phyloP scores from a whole-genome alignment of 2,329 filamentous ascomycete species.

The Curvularia sp. region DNA sequence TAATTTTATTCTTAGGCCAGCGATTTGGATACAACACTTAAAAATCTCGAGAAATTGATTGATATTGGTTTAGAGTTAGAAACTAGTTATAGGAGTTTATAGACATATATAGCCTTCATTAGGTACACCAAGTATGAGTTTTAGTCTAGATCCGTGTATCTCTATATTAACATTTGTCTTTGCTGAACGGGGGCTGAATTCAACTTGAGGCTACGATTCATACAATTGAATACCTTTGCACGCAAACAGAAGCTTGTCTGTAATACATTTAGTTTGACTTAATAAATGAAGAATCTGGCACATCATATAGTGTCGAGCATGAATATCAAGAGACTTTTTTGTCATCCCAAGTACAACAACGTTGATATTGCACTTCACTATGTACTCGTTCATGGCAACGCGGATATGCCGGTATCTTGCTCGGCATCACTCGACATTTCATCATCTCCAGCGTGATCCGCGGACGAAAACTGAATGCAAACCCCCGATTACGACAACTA shows the following conservation, averaged over 20 bases:
- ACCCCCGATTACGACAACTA: neutral
- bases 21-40: too few relatives aligned
- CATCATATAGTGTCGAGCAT: neutral
- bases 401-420: neutral
- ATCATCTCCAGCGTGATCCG: neutral
- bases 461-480: neutral
- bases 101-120: too few relatives aligned
- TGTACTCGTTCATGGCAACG: neutral
- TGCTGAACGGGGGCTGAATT: too few relatives aligned
- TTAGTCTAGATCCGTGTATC: too few relatives aligned
- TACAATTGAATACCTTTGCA: neutral
- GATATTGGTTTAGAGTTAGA: too few relatives aligned
- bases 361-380: neutral
- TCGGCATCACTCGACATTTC: neutral
- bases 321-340: neutral
- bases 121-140: too few relatives aligned
- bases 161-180: too few relatives aligned
- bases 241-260: neutral
- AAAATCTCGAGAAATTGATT: too few relatives aligned
- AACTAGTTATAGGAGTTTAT: too few relatives aligned
- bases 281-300: neutral
- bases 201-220: neutral
- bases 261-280: neutral
- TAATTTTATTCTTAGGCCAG: too few relatives aligned
- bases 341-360: neutral